These are phyloP conservation scores for Luvunga scandens DNA, from an alignment of 345 rosid genomes.

Conservation along the genomic window DNA sequence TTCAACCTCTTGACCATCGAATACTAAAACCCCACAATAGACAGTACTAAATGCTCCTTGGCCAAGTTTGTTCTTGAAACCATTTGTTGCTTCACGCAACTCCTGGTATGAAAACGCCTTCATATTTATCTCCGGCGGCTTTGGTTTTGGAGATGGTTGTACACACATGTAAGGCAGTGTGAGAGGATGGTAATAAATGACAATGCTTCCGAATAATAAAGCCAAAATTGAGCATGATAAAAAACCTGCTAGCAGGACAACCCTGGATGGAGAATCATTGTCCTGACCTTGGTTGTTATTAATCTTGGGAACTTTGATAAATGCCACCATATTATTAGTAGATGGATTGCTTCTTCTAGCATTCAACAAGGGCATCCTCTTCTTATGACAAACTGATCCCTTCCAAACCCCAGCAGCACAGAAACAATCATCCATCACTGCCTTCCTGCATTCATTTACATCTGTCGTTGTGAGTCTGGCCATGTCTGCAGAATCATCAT, in stretches of 20 bases:
- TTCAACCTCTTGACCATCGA: slow-evolving; percentile 22
- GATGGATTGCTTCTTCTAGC: slow-evolving; percentile 30
- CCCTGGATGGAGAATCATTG: slow-evolving; percentile 11
- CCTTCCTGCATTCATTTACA: slow-evolving; percentile 18
- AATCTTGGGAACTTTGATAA: slow-evolving; percentile 25
- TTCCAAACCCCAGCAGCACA: slow-evolving; percentile 26
- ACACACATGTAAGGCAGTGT: slow-evolving; percentile 1
- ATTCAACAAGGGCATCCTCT: slow-evolving; percentile 36
- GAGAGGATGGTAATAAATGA: slow-evolving; percentile 28
- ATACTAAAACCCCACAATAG: slow-evolving; percentile 27
- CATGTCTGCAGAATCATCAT: slow-evolving; percentile 14
- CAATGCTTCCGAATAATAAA: slow-evolving; percentile 16
- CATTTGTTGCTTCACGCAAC: slow-evolving; percentile 23
- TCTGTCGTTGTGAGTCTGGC: slow-evolving; percentile 1
- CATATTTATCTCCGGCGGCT: slow-evolving; percentile 31
- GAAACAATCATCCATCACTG: slow-evolving; percentile 28
- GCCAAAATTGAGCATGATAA: slow-evolving; percentile 17
- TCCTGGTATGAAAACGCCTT: slow-evolving; percentile 31
- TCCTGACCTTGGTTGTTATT: background rate
- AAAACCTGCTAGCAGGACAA: slow-evolving; percentile 16
- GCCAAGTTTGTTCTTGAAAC: slow-evolving; percentile 39
- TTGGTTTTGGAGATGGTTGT: slow-evolving; percentile 7
- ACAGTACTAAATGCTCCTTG: slow-evolving; percentile 45
- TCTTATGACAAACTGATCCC: slow-evolving; percentile 21
- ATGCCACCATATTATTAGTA: slow-evolving; percentile 19